Evolutionary conservation across 2,329 filamentous ascomycete genomes (phyloP), one percentile per base, ranked within the genome.

Genomic region (Neofusicoccum umdonicola): DNA sequence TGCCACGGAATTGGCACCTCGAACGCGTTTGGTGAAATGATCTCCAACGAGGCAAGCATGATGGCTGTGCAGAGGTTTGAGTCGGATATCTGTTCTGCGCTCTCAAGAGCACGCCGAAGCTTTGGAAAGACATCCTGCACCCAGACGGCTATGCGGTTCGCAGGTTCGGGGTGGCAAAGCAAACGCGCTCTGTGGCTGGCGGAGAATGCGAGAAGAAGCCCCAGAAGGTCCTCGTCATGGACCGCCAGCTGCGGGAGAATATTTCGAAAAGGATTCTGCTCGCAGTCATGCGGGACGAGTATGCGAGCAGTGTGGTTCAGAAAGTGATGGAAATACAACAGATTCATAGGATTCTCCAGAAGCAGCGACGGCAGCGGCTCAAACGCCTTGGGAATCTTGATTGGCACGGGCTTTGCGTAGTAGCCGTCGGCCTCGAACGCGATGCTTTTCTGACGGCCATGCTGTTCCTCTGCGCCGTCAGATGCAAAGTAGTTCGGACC

Each of bases 1-100:
- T 93, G 90, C 92, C 92, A 96, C 0, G 90, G 85, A 62, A 94
- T 90, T 0, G 87, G 83, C n/a, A 91, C 88, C 62, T 90, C 91
- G 72, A 95, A 94, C 0, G 90, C 90, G 64, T 88, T 89, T 0
- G 92, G 92, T 0, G 90, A 92, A 57, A 95, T 88, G 64, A 95
- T 94, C 72, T 95, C 91, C 19, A 95, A 81, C 1, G 91, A 93
- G 0, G 91, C 87, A 51, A 96, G 84, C 90, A 95, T 93, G 67
- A 96, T 93, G 7, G 91, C 90, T 0, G 91, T 92, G 0, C 91
- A 91, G 2, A 96, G 82, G 63, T 90, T 91, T 15, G 87, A 86
- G 69, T 92, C 88, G 0, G 90, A 89, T 11, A 92, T 87, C 45
- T 87, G 85, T 67, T 85, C 82, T 44, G 82, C 81, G 62, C 88